These are phyloP conservation scores for Dioszegia aurantiaca DNA, from an alignment of 768 basidiomycete genomes.

Conservation along the genomic window DNA sequence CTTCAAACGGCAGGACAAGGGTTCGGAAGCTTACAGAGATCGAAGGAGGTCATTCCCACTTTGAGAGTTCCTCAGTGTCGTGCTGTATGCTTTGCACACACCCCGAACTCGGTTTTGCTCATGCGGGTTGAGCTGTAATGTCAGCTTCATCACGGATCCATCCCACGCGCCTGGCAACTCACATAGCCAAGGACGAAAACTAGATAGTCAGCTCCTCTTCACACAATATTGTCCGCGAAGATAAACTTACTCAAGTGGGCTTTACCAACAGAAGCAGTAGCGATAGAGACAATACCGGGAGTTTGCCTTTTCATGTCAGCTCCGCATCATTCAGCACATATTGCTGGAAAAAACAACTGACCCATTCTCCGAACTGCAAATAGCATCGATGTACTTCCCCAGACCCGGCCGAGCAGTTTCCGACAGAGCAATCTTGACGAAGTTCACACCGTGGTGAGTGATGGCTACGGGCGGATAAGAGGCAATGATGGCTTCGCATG, in stretches of 20 bases:
- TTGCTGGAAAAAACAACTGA: constrained; percentile 15
- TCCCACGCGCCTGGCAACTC: neutral
- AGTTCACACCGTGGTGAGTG: constrained; percentile 48
- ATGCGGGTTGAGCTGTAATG: constrained; percentile 25
- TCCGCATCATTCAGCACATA: neutral
- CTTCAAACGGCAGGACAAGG: neutral
- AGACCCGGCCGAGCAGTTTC: constrained; percentile 33
- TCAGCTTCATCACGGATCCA: neutral
- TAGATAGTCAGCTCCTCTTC: neutral
- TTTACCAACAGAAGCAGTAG: constrained; percentile 44
- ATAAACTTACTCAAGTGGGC: constrained; percentile 34
- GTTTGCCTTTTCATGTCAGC: constrained; percentile 25
- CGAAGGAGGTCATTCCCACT: constrained; percentile 49
- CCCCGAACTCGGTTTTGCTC: constrained; percentile 41
- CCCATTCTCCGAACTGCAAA: constrained; percentile 39
- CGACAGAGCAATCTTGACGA: constrained; percentile 41
- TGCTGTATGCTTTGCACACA: constrained; percentile 38
- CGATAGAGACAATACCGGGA: constrained; percentile 46
- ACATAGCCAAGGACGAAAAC: constrained; percentile 34
- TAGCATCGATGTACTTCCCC: constrained; percentile 39
- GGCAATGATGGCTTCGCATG: constrained; percentile 39
- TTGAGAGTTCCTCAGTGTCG: constrained; percentile 46
- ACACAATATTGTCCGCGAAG: neutral
- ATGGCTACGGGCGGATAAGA: constrained; percentile 44
- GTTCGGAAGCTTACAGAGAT: constrained; percentile 30